Base-by-base conservation (phyloP, 768 basidiomycete genomes). In the Trametes meyenii region DNA sequence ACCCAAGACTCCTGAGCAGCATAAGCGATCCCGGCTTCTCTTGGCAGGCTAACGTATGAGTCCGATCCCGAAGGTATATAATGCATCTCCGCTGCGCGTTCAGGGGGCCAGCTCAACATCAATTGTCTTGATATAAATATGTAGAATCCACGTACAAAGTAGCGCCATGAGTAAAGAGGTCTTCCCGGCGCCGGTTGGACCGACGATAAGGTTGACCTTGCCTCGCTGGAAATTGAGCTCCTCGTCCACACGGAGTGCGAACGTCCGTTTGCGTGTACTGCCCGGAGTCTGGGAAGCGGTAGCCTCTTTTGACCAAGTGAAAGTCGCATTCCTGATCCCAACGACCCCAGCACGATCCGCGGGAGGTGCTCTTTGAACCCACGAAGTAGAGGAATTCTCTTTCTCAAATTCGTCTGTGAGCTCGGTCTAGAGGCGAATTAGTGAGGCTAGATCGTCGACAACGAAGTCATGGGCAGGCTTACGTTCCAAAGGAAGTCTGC, bases 101-200 rank as follows among this genome's bases (percentile, higher is more conserved):
- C 29, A n/a, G n/a, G 29, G 29, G 4, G 29, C 8, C 17, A 58
- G 5, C 40, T 3, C 10, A 19, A n/a, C 8, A 44, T 12, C 29
- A 33, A 33, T 50, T 29, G 14, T 19, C 23, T 26, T 33, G 14
- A 13, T 16, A 11, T 24, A 46, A 26, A 62, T 12, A 19, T 36
- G 36, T 13, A 38, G 13, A 39, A 11, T 5, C 13, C 10, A 51
- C 72, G 50, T 29, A 65, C 60, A 48, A 13, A 69, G 50, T 19
- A 62, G 29, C n/a, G 66, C 53, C 43, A 67, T 52, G 24, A 87
- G 75, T 43, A 86, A 67, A 0, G 84, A 85, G 0, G 86, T 87
- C 72, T 87, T 88, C 6, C 86, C 86, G 1, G 74, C 71, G 13
- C 78, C 77, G 46, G 85, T 85, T n/a, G 84, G 81, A 0, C 86